Evolutionary conservation across 2,329 filamentous ascomycete genomes (phyloP).

Genomic region (Verticillium albo-atrum): DNA sequence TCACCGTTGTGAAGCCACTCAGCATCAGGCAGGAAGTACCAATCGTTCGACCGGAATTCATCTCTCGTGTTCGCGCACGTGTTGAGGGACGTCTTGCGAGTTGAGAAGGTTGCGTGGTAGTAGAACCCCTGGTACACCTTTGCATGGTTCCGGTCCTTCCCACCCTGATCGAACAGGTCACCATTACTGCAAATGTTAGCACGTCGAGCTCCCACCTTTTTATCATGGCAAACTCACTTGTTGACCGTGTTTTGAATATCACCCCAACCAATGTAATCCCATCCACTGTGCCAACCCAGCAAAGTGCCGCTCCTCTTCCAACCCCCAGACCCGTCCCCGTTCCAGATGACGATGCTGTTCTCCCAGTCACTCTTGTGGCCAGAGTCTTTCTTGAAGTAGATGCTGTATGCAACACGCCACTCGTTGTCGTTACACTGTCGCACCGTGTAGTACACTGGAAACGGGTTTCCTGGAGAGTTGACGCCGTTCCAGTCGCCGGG

Average conservation of each 20-base stretch:
- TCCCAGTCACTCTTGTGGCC: conserved; percentile 19
- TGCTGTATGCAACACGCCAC: conserved; percentile 17
- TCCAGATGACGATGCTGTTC: conserved; percentile 15
- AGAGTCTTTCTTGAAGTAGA: conserved; percentile 19
- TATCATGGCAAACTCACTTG: conserved; percentile 3
- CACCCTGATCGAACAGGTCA: neutral
- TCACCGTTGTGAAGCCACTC: neutral
- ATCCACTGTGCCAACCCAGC: conserved; percentile 2
- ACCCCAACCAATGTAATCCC: conserved; percentile 11
- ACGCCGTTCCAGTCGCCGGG: conserved; percentile 10
- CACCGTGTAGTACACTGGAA: conserved; percentile 12
- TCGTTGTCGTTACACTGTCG: conserved; percentile 10
- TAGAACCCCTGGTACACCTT: conserved; percentile 8
- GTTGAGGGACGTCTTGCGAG: neutral
- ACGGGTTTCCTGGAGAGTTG: conserved; percentile 12
- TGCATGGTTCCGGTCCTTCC: conserved; percentile 11
- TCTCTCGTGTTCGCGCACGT: neutral
- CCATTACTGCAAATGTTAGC: conserved; percentile 7
- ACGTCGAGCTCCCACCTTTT: conserved; percentile 3
- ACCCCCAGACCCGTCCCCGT: conserved; percentile 9
- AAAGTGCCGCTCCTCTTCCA: conserved; percentile 6
- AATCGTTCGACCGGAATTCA: neutral
- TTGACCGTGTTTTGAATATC: conserved; percentile 16
- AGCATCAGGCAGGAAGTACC: neutral
- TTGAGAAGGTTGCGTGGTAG: neutral